These are phyloP conservation scores for Fusarium protoensiforme DNA, from an alignment of 2,329 filamentous ascomycete species.

Conservation along the genomic window DNA sequence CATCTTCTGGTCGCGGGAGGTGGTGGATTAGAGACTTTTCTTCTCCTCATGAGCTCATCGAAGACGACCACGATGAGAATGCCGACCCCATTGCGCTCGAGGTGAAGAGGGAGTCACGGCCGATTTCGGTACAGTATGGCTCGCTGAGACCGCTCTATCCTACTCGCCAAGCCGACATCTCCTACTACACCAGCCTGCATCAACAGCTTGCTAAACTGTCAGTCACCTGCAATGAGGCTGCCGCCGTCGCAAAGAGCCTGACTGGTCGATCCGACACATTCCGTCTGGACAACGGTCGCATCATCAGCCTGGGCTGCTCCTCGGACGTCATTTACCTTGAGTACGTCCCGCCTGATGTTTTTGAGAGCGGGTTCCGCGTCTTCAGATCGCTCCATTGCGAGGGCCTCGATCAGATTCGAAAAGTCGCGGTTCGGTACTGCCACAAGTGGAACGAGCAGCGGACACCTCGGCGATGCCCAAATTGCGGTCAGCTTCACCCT, in stretches of 20 bases:
- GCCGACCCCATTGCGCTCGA: constrained; percentile 38
- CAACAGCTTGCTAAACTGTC: constrained; percentile 42
- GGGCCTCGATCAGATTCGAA: constrained; percentile 48
- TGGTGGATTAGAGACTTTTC: constrained; percentile 36
- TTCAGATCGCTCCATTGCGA: constrained; percentile 41
- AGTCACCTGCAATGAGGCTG: constrained; percentile 44
- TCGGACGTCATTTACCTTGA: constrained; percentile 50
- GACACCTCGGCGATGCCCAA: constrained; percentile 41
- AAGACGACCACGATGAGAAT: constrained; percentile 30
- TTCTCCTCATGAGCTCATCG: background rate
- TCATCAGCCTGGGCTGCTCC: constrained; percentile 45
- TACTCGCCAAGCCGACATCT: constrained; percentile 46
- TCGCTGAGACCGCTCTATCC: constrained; percentile 41
- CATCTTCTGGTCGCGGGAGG: constrained; percentile 20
- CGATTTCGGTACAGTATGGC: constrained; percentile 26
- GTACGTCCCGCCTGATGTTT: constrained; percentile 46
- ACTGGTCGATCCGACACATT: constrained; percentile 36
- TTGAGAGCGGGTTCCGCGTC: constrained; percentile 43
- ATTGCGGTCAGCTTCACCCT: constrained; percentile 49
- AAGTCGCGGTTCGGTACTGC: constrained; percentile 56
- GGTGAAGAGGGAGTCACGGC: constrained; percentile 36
- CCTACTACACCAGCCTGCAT: constrained; percentile 45
- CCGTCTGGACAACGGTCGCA: constrained; percentile 38
- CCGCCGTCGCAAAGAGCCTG: constrained; percentile 33
- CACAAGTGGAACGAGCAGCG: constrained; percentile 53